Evolutionary conservation across 768 basidiomycete species (phyloP).

Genomic region (Phaeotremella fagi): DNA sequence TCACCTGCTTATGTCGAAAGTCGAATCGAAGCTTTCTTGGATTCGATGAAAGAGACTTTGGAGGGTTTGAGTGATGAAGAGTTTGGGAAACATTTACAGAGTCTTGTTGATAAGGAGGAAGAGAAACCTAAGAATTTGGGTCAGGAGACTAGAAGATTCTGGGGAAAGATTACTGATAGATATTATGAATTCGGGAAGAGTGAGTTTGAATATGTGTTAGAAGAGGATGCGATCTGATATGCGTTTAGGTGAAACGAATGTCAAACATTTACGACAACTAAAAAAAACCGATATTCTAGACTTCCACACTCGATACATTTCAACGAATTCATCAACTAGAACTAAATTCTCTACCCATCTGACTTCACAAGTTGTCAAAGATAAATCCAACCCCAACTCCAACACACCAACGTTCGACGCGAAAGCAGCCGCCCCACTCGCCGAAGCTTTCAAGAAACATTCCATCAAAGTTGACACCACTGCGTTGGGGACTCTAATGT

Average conservation of each 20-base stretch:
- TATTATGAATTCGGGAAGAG: constrained; percentile 82
- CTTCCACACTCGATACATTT: constrained; percentile 65
- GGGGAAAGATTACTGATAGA: constrained; percentile 67
- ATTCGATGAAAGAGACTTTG: constrained; percentile 64
- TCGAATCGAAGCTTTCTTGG: constrained; percentile 82
- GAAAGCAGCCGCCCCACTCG: constrained; percentile 62
- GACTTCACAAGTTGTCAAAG: constrained; percentile 58
- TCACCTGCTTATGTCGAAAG: constrained; percentile 72
- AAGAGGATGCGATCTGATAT: too few relatives aligned
- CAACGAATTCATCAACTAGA: constrained; percentile 64
- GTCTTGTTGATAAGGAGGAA: constrained; percentile 72
- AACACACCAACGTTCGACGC: constrained; percentile 56
- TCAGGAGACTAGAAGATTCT: constrained; percentile 66
- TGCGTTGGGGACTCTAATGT: constrained; percentile 55
- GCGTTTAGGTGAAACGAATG: constrained; percentile 70
- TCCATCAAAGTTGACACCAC: constrained; percentile 55
- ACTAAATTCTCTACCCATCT: constrained; percentile 81
- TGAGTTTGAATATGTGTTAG: too few relatives aligned
- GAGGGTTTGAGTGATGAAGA: constrained; percentile 65
- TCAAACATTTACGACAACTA: constrained; percentile 59
- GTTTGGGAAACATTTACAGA: constrained; percentile 70
- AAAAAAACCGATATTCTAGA: constrained; percentile 69
- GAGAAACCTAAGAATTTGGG: constrained; percentile 83
- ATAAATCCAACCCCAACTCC: constrained; percentile 5
- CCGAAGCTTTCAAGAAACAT: constrained; percentile 54